Percentiles rank a stretch among this genome's conserved stretches.
Conservation (phyloP, 1,139 yeast genomes). For the Lodderomyces oxycetoniae region DNA sequence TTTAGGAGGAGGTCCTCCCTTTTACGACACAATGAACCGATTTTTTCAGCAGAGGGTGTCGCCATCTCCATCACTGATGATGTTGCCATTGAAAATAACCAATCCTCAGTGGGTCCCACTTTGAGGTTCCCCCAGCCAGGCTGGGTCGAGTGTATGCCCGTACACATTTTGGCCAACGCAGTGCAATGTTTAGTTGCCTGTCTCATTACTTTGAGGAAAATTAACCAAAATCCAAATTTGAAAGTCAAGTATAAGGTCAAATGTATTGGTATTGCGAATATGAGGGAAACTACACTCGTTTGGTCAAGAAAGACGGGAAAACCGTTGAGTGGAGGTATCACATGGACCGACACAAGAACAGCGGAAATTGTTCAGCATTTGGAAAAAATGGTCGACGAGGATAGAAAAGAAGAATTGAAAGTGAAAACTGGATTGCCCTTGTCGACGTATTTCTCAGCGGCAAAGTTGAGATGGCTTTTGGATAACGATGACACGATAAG, state of each 20-base stretch:
- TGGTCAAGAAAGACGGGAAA: conserved; percentile 85
- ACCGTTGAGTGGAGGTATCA: conserved; percentile 84
- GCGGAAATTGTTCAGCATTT: conserved; percentile 65
- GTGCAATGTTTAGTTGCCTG: conserved; percentile 69
- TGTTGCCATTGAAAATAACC: conserved; percentile 58
- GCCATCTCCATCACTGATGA: conserved; percentile 56
- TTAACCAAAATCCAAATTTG: conserved; percentile 50
- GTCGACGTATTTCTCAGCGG: conserved; percentile 88
- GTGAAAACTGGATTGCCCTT: conserved; percentile 80
- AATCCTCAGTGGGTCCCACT: conserved; percentile 60
- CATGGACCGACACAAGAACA: conserved; percentile 95
- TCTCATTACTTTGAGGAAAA: conserved; percentile 50
- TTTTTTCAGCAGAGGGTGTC: conserved; percentile 71
- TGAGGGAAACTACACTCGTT: conserved; percentile 91
- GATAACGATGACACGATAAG: conserved; percentile 72
- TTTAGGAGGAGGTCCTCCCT: conserved; percentile 49
- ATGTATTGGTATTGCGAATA: conserved; percentile 84
- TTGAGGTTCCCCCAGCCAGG: conserved; percentile 74
- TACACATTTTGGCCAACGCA: conserved; percentile 79
- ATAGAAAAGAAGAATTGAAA: conserved; percentile 54
- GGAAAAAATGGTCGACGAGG: conserved; percentile 54
- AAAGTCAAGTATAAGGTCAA: conserved; percentile 52
- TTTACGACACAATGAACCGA: conserved; percentile 50
- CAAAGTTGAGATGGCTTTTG: conserved; percentile 84
- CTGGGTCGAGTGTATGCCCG: conserved; percentile 95